Base-by-base conservation (phyloP, 176 grass and related monocot species). In the Triticum urartu region DNA sequence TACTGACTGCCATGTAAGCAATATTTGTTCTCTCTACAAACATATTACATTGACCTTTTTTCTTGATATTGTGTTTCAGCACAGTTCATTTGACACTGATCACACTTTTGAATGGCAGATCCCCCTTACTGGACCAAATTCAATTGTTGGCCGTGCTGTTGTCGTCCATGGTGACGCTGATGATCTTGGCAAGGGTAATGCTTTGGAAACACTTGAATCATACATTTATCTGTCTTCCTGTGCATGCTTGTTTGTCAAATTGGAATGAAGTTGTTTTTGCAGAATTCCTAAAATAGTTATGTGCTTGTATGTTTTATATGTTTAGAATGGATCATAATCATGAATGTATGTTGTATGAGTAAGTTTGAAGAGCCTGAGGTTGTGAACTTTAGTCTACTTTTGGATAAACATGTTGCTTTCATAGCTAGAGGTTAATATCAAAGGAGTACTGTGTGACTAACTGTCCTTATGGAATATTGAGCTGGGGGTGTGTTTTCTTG, bases 111-210 rank as follows among this genome's bases (percentile, higher is more conserved):
- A 42, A 43, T 1, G 43, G 1, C 87, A 92, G 90, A 92, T 94
- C 20, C 82, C 78, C n/a, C 88, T 94, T 38, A 32, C 60, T 73
- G 88, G 93, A 65, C 33, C 78, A 3, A 22, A 90, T 36, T 90
- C 93, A 6, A 85, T 92, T 67, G 72, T 92, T 84, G 93, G 93
- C 12, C 89, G 93, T 15, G 90, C 93, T 86, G 33, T 94, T 32
- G 90, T 94, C 72, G 90, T 94, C 40, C 92, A 94, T 81, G 90
- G 85, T 76, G 93, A 94, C 18, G 81, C 85, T 3, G 93, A 94
- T 90, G 93, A 94, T 35, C 93, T 94, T 90, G 93, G 92, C 79
- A 92, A 83, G 78, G 92, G 90, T 94, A 94, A 85, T 83, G 42
- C 21, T n/a, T 14, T 2, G 0, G 28, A 5, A 79, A 75, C 59